A percentile compares a stretch with the other conserved stretches of the same genome.
These are phyloP conservation scores for Phyllosticta paracitricarpa DNA, from an alignment of 2,329 filamentous ascomycete genomes.

Conservation along the genomic window DNA sequence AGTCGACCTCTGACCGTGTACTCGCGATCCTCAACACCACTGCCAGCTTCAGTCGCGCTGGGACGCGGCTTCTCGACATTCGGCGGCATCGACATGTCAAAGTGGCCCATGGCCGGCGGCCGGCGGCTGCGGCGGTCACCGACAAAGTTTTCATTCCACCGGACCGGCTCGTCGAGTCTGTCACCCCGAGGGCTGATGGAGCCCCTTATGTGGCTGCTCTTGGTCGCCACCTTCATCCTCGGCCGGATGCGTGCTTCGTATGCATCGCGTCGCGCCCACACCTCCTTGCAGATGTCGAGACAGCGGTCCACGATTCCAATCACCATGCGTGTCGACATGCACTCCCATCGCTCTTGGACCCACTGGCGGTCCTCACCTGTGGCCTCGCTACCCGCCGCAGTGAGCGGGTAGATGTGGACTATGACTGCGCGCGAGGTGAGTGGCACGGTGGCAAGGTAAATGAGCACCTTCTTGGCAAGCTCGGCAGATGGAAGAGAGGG, in stretches of 20 bases:
- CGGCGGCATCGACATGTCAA: conserved; percentile 13
- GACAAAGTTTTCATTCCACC: conserved; percentile 15
- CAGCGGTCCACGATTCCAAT: conserved; percentile 60
- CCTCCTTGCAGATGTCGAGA: conserved; percentile 53
- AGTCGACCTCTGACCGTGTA: conserved; percentile 55
- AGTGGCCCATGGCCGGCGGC: conserved; percentile 15
- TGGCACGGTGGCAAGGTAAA: conserved; percentile 54
- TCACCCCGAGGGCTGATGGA: conserved; percentile 1
- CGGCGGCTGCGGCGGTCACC: conserved; percentile 14
- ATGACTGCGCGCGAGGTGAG: conserved; percentile 53
- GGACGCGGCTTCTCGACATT: conserved; percentile 17
- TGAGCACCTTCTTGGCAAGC: conserved; percentile 52
- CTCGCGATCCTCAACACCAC: conserved; percentile 43
- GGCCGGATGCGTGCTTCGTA: conserved; percentile 29
- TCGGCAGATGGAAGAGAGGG: conserved; percentile 47
- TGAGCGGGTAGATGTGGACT: conserved; percentile 59
- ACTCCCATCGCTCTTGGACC: conserved; percentile 53
- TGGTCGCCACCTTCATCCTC: conserved; percentile 6
- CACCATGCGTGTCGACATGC: conserved; percentile 52
- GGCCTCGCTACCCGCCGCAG: conserved; percentile 58
- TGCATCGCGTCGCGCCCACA: conserved; percentile 54
- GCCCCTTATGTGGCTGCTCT: conserved; percentile 5
- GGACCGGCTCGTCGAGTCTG: conserved; percentile 14
- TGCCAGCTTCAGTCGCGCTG: conserved; percentile 19
- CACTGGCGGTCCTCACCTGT: conserved; percentile 52